A percentile compares a stretch with the other conserved stretches of the same genome.
phyloP scores from a whole-genome alignment of 129 eudicot species.

The Erigeron canadensis region DNA sequence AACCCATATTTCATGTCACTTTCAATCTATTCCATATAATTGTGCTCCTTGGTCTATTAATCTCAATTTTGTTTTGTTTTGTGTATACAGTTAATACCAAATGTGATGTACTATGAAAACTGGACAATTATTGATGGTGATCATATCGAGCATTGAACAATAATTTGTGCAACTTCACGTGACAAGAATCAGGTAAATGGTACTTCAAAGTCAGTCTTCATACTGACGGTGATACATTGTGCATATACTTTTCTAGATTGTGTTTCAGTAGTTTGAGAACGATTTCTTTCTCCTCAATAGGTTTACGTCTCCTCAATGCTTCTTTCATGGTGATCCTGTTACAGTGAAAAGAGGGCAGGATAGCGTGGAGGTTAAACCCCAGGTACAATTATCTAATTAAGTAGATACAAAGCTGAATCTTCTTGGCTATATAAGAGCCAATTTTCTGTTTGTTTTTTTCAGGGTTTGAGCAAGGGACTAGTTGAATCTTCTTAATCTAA shows the following conservation, averaged over 20 bases:
- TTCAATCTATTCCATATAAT: no score
- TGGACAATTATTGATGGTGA: no score
- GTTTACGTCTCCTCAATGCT: constrained; percentile 43
- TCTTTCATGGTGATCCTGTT: constrained; percentile 12
- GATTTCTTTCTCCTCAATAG: constrained; percentile 31
- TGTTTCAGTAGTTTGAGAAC: constrained; percentile 12
- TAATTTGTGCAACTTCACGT: no score
- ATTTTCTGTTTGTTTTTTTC: neutral
- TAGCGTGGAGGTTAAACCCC: constrained; percentile 59
- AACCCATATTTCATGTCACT: neutral
- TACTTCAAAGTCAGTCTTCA: constrained; percentile 8
- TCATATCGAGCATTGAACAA: no score
- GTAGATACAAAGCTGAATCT: neutral
- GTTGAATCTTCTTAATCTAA: constrained; percentile 24
- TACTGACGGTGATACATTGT: neutral
- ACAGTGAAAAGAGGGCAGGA: constrained; percentile 53
- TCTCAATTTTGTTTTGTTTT: no score
- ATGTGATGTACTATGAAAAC: no score
- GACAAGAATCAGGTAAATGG: constrained; percentile 70
- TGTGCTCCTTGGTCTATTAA: no score
- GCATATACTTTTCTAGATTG: neutral
- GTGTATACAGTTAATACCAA: no score
- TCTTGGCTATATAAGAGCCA: neutral
- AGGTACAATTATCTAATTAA: constrained; percentile 30
- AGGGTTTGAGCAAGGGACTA: constrained; percentile 64